Evolutionary conservation across 352 stramenopile genomes (phyloP), one percentile per base, ranked within the genome.

Genomic region (Phytopythium aichiense): DNA sequence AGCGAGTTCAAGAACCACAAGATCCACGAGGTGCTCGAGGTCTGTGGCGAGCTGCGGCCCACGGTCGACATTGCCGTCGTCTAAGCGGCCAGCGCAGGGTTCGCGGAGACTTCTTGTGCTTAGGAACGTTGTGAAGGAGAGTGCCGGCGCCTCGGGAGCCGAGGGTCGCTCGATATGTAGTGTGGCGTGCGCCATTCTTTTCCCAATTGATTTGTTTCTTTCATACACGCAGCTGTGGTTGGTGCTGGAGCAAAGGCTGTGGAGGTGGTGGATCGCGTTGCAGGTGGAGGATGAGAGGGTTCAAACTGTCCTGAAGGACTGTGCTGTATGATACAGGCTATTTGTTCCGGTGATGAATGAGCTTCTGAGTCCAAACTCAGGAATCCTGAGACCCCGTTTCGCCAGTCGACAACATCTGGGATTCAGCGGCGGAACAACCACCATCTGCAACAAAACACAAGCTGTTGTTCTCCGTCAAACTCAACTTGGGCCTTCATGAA

Each of bases 41-140:
- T 98, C 62, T 99, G 96, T 81, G 93, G 89, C 61, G 96, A 97
- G 56, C 90, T 99, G 75, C 89, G 96, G 71, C 96, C 96, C 56
- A 89, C 91, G 73, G 96, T 99, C 52, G 96, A 99, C 79, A 99
- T 99, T 53, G 67, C 84, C 56, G 82, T 94, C 57, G 69, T 84
- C 56, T 94, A 91, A 88, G 57, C 56, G 50, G 49, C 16, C 22
- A 7, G 46, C 46, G 15, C 38, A 6, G 33, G 42, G 7, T 40
- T 18, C n/a, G 3, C 20, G 7, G 6, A 16, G 30, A 30, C 7
- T 1, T 52, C n/a, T 35, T 35, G 46, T 28, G 46, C 23, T 23
- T 52, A 52, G 46, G 46, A 52, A 51, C 23, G 46, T 33, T 33
- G 22, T 28, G 46, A 33, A 33, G 46, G 46, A n/a, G 46, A 52